Percentiles rank a stretch among this genome's conserved stretches.
phyloP scores from a whole-genome alignment of 2,329 filamentous ascomycete species.

The Stemphylium beticola region DNA sequence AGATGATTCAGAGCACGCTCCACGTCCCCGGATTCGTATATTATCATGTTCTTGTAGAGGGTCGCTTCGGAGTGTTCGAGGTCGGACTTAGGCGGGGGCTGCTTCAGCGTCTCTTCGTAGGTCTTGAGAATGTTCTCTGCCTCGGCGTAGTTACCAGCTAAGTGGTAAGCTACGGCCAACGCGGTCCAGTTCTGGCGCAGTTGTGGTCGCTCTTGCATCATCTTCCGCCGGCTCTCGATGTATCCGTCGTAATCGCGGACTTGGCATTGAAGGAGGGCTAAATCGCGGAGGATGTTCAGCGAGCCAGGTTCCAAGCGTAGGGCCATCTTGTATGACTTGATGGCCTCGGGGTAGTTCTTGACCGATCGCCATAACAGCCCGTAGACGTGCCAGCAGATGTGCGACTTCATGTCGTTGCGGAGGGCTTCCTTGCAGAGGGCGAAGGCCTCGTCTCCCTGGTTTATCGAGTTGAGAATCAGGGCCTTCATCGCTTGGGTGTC shows the following conservation, averaged over 20 bases:
- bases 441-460: slow-evolving; percentile 93
- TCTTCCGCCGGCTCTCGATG: slow-evolving; percentile 83
- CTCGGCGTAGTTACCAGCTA: slow-evolving; percentile 81
- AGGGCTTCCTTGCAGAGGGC: slow-evolving; percentile 89
- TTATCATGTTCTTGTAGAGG: slow-evolving; percentile 94
- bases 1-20: slow-evolving; percentile 86
- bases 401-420: slow-evolving; percentile 97
- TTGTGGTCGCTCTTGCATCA: slow-evolving; percentile 83
- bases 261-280: slow-evolving; percentile 92
- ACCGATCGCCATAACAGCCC: slow-evolving; percentile 89
- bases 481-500: slow-evolving; percentile 99
- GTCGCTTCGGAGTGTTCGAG: slow-evolving; percentile 92
- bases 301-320: slow-evolving; percentile 93
- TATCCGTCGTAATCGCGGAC: slow-evolving; percentile 96
- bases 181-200: slow-evolving; percentile 96
- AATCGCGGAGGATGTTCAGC: slow-evolving; percentile 88
- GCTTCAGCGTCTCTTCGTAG: slow-evolving; percentile 92
- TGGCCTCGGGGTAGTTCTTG: slow-evolving; percentile 98
- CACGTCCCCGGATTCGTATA: slow-evolving; percentile 85
- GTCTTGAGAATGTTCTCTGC: slow-evolving; percentile 91
- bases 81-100: slow-evolving; percentile 75
- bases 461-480: slow-evolving; percentile 90
- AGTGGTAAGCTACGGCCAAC: slow-evolving; percentile 90
- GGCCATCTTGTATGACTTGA: slow-evolving; percentile 98
- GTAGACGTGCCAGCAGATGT: slow-evolving; percentile 99